phyloP scores from a whole-genome alignment of 441 rosid species.

The Rhodomyrtus psidioides region DNA sequence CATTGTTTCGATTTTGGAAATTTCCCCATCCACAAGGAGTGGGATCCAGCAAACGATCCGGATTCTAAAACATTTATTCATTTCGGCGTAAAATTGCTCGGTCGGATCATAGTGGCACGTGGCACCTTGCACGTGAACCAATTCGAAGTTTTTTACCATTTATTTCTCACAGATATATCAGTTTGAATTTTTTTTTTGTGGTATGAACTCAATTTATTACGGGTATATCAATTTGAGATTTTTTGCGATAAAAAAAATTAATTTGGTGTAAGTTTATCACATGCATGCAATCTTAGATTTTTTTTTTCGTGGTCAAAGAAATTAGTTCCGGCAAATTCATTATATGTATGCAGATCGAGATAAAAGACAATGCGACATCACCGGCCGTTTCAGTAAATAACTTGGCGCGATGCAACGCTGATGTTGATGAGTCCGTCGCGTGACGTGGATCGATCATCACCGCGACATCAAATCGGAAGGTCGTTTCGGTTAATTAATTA shows the following conservation, averaged over 20 bases:
- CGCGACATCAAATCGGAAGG: neutral
- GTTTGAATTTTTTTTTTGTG: too few species aligned
- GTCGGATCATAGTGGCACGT: too few species aligned
- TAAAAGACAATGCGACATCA: accelerated
- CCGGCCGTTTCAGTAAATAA: accelerated
- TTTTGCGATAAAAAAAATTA: too few species aligned
- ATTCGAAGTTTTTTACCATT: too few species aligned
- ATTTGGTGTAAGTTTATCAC: too few species aligned
- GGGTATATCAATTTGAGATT: too few species aligned
- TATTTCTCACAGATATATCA: too few species aligned
- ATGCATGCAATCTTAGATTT: too few species aligned
- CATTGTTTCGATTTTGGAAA: neutral
- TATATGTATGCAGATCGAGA: accelerated
- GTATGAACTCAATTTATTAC: too few species aligned
- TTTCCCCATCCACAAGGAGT: neutral
- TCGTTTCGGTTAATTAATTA: neutral
- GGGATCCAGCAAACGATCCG: neutral
- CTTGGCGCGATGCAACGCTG: neutral
- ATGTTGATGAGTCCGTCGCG: neutral
- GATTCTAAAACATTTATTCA: neutral
- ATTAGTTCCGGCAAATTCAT: too few species aligned
- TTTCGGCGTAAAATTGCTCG: neutral
- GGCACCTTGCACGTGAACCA: too few species aligned
- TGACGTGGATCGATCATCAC: neutral
- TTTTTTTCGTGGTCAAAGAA: too few species aligned